Conservation (phyloP, 2,329 filamentous ascomycete genomes). For the Aureobasidium subglaciale region DNA sequence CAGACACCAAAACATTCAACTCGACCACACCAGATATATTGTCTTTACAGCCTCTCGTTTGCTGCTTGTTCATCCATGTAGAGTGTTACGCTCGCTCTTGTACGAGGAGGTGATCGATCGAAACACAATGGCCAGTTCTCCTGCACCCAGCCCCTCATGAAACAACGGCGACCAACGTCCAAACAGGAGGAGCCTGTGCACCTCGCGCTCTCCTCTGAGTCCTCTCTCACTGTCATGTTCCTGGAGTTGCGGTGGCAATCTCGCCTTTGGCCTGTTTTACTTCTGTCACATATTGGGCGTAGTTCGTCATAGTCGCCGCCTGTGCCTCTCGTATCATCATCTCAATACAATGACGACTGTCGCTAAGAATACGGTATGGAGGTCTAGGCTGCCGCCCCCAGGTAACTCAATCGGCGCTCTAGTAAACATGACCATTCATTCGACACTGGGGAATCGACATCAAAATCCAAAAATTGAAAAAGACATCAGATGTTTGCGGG, state of each 20-base stretch:
- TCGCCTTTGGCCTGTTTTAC: background rate
- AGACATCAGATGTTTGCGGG: background rate
- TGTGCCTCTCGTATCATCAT: background rate
- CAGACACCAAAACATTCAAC: constrained; percentile 3
- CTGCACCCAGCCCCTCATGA: constrained; percentile 1
- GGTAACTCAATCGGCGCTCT: background rate
- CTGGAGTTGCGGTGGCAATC: background rate
- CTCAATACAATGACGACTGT: background rate
- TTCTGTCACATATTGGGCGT: background rate
- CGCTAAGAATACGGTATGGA: constrained; percentile 3
- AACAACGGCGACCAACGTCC: constrained; percentile 10
- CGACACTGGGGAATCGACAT: background rate
- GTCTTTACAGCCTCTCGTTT: background rate
- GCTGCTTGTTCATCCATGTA: background rate
- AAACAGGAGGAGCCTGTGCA: constrained; percentile 5
- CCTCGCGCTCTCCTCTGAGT: background rate
- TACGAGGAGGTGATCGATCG: background rate
- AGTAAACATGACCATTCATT: background rate
- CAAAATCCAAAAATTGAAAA: background rate
- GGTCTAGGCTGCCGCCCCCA: background rate
- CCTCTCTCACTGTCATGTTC: background rate
- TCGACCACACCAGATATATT: background rate
- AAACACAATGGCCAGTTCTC: background rate
- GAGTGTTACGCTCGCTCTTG: background rate
- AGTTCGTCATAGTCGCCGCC: background rate